Conservation (phyloP, 441 rosid genomes). For the Melastoma candidum region DNA sequence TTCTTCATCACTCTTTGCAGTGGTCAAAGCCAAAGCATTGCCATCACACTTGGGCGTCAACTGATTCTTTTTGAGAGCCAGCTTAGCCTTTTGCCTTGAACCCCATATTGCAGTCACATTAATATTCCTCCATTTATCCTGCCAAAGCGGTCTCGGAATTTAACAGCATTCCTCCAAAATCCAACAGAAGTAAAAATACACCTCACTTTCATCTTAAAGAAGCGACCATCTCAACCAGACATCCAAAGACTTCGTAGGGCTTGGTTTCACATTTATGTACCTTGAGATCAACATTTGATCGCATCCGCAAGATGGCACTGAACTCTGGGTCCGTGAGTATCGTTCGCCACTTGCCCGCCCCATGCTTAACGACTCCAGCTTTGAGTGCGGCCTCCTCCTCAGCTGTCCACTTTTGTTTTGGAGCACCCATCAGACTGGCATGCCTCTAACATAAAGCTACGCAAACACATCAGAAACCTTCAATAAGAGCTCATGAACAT, state of each 20-base stretch:
- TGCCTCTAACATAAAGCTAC: no score
- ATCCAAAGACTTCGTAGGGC: no score
- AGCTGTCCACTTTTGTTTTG: constrained; percentile 95
- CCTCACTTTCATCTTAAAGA: no score
- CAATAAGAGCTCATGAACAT: no score
- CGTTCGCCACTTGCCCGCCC: constrained; percentile 97
- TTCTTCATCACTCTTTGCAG: constrained; percentile 26
- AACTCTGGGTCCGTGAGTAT: constrained; percentile 61
- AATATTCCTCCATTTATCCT: constrained; percentile 77
- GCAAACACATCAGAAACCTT: no score
- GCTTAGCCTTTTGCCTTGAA: constrained; percentile 59
- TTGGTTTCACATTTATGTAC: no score
- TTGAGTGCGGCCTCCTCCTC: constrained; percentile 94
- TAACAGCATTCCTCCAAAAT: no score
- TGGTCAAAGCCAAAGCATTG: constrained; percentile 23
- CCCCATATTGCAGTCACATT: constrained; percentile 51
- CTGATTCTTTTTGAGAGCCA: constrained; percentile 34
- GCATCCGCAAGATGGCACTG: constrained; percentile 12
- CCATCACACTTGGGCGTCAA: constrained; percentile 22
- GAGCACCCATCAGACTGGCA: constrained; percentile 66
- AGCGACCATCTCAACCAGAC: no score
- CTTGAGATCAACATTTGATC: no score
- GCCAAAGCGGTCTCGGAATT: neutral
- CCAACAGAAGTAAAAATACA: no score
- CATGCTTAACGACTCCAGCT: constrained; percentile 90